Conservation (phyloP, 139 green algal genomes). For the Picochlorum costavermella region DNA sequence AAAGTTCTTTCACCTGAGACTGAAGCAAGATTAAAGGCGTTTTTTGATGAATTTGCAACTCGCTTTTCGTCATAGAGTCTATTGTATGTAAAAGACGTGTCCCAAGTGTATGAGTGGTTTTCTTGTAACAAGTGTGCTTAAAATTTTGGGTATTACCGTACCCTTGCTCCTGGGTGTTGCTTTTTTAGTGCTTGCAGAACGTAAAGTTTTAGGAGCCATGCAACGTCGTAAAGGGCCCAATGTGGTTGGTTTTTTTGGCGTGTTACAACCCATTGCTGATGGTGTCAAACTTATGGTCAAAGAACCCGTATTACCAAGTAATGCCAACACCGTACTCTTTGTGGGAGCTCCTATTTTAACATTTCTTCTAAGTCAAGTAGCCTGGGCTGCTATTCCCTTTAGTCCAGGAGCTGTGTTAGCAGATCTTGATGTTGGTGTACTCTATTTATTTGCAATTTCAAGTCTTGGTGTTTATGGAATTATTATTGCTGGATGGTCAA, state of each 20-base stretch:
- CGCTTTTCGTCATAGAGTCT: constrained; percentile 26
- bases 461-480: constrained; percentile 68
- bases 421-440: constrained; percentile 47
- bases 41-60: constrained; percentile 38
- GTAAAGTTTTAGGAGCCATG: constrained; percentile 64
- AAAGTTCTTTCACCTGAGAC: constrained; percentile 27
- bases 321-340: constrained; percentile 54
- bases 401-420: constrained; percentile 45
- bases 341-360: constrained; percentile 58
- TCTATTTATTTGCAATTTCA: constrained; percentile 61
- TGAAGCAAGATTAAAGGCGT: constrained; percentile 29
- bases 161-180: constrained; percentile 51
- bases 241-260: constrained; percentile 55
- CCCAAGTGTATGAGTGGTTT: constrained; percentile 33
- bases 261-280: constrained; percentile 68
- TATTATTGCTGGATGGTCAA: constrained; percentile 59
- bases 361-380: constrained; percentile 65
- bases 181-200: constrained; percentile 56
- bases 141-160: constrained; percentile 46
- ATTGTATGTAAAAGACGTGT: constrained; percentile 1
- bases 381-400: constrained; percentile 55
- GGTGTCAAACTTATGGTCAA: constrained; percentile 63
- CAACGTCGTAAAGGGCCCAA: constrained; percentile 63
- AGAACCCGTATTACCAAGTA: constrained; percentile 63
- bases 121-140: constrained; percentile 32